These are phyloP conservation scores for Pseudogymnoascus verrucosus DNA, from an alignment of 2,329 filamentous ascomycete genomes.

Conservation along the genomic window DNA sequence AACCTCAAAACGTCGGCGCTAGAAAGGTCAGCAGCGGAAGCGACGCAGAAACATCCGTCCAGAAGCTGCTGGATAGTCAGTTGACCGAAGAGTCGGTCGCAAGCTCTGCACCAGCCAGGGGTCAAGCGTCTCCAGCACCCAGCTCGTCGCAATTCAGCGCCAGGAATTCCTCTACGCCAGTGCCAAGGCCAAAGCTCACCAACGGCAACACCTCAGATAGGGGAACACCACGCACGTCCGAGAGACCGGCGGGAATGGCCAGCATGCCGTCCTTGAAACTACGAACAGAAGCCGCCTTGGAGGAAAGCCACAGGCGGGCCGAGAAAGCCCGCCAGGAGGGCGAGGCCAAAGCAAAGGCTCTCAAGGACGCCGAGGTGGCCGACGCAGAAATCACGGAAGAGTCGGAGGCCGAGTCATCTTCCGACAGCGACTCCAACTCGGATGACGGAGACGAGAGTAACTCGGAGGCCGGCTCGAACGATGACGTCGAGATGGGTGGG, in stretches of 20 bases:
- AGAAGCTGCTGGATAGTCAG: background rate
- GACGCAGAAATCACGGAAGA: background rate
- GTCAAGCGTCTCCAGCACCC: background rate
- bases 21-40: background rate
- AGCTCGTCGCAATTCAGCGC: background rate
- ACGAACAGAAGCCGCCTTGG: background rate
- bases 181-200: background rate
- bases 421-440: background rate
- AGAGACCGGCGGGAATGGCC: background rate
- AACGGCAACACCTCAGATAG: background rate
- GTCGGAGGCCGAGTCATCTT: background rate
- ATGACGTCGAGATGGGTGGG: background rate
- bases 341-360: background rate
- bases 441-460: conserved; percentile 4
- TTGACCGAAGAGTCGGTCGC: background rate
- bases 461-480: background rate
- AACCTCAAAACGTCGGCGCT: background rate
- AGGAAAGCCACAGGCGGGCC: background rate
- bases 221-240: background rate
- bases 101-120: background rate
- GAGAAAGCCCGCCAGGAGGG: background rate
- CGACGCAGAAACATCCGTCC: background rate
- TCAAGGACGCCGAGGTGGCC: background rate
- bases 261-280: background rate
- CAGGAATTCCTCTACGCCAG: background rate